Percentiles rank a stretch among this genome's conserved stretches.
Conservation (phyloP, 2,329 filamentous ascomycete species). For the Didymella pinodella region DNA sequence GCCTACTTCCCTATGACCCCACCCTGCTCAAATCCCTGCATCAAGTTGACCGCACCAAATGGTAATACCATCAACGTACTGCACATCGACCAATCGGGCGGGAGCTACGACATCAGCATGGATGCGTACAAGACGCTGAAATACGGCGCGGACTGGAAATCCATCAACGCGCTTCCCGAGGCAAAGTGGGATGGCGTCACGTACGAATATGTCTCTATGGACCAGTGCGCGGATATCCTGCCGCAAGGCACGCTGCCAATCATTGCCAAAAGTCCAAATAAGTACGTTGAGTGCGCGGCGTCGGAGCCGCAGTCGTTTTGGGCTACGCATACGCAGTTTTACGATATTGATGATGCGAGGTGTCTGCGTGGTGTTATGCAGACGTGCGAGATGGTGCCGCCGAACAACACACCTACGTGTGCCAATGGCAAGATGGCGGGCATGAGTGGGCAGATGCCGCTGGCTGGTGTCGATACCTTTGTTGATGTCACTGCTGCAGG, state of each 20-base stretch:
- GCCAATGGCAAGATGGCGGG: conserved; percentile 23
- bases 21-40: conserved; percentile 66
- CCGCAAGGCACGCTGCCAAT: conserved; percentile 27
- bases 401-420: conserved; percentile 30
- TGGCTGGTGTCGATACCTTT: conserved; percentile 19
- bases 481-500: conserved; percentile 28
- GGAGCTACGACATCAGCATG: conserved; percentile 67
- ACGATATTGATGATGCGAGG: conserved; percentile 55
- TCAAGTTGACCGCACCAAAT: conserved; percentile 59
- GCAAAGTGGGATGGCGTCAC: conserved; percentile 61
- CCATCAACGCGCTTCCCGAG: conserved; percentile 46
- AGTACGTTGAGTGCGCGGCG: conserved; percentile 23
- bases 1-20: conserved; percentile 67
- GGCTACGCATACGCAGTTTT: conserved; percentile 24
- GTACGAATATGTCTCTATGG: conserved; percentile 59
- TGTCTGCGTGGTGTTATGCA: conserved; percentile 27
- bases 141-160: conserved; percentile 59
- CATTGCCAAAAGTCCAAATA: conserved; percentile 28
- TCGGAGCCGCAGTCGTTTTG: conserved; percentile 21
- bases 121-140: conserved; percentile 68
- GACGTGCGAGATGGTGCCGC: conserved; percentile 26
- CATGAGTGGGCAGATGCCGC: conserved; percentile 21
- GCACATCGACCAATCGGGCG: conserved; percentile 64
- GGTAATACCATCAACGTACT: conserved; percentile 65
- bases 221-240: conserved; percentile 61